phyloP scores from a whole-genome alignment of 768 basidiomycete genomes.

The Terana coerulea region DNA sequence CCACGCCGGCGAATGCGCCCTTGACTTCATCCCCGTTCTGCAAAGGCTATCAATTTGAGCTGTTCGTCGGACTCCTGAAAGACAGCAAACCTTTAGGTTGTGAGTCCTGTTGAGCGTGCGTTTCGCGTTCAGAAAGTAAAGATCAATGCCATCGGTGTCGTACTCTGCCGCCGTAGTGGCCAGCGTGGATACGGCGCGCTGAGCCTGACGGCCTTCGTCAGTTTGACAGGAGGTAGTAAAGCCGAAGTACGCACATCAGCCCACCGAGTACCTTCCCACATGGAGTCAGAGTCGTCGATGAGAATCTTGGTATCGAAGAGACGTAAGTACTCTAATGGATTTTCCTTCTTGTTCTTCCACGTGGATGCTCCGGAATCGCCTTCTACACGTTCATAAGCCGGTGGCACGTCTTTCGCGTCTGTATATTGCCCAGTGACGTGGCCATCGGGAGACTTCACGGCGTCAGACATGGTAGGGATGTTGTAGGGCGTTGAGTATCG shows the following conservation, averaged over 20 bases:
- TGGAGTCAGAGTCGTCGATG: slow-evolving; percentile 60
- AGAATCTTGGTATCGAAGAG: slow-evolving; percentile 56
- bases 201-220: too few species aligned
- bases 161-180: slow-evolving; percentile 46
- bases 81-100: background rate
- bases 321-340: slow-evolving; percentile 32
- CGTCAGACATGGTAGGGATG: too few species aligned
- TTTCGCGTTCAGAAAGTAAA: slow-evolving; percentile 54
- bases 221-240: too few species aligned
- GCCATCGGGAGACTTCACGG: too few species aligned
- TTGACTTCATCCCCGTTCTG: background rate
- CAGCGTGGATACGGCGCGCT: slow-evolving; percentile 43
- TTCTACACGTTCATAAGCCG: too few species aligned
- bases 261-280: slow-evolving; percentile 45
- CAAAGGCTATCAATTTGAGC: background rate
- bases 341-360: slow-evolving; percentile 14
- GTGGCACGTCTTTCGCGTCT: too few species aligned
- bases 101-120: background rate
- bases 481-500: too few species aligned
- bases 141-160: slow-evolving; percentile 57
- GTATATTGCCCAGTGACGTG: too few species aligned
- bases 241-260: slow-evolving; percentile 36
- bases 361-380: background rate
- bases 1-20: background rate
- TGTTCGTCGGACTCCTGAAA: background rate